These are phyloP conservation scores for Dissoconium aciculare DNA, from an alignment of 2,329 filamentous ascomycete species.

Conservation along the genomic window DNA sequence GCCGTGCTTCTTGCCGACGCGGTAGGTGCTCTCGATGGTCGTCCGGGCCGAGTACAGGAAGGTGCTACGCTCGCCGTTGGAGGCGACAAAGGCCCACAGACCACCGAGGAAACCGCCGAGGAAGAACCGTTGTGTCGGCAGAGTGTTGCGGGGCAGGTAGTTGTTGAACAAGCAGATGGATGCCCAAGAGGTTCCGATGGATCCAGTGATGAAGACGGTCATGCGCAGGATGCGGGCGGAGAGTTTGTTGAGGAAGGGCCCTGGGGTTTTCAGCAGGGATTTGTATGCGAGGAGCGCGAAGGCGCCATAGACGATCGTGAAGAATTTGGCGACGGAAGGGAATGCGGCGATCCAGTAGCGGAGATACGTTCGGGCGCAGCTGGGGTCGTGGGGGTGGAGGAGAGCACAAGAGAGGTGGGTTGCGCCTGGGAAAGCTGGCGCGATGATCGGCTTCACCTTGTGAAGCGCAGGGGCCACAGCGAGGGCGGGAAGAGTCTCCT, in stretches of 20 bases:
- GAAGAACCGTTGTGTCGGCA: conserved; percentile 79
- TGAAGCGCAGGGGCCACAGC: conserved; percentile 49
- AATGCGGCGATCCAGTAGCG: conserved; percentile 78
- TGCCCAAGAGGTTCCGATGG: conserved; percentile 78
- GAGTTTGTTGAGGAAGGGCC: conserved; percentile 51
- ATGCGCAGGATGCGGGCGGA: conserved; percentile 56
- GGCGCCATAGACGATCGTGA: conserved; percentile 58
- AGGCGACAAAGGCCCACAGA: conserved; percentile 67
- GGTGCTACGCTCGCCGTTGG: conserved; percentile 46
- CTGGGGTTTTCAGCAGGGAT: conserved; percentile 52
- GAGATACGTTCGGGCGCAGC: conserved; percentile 72
- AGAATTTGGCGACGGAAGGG: conserved; percentile 61
- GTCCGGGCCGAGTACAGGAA: conserved; percentile 67
- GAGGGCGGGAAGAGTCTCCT: conserved; percentile 36
- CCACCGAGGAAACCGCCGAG: conserved; percentile 75
- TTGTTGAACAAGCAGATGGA: conserved; percentile 79
- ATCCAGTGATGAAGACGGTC: conserved; percentile 62
- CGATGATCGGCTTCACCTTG: conserved; percentile 60
- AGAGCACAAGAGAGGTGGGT: conserved; percentile 74
- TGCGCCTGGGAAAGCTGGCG: conserved; percentile 75
- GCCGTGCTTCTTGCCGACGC: conserved; percentile 77
- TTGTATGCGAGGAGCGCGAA: conserved; percentile 56
- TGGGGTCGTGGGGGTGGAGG: conserved; percentile 75
- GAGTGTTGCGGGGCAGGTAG: conserved; percentile 55
- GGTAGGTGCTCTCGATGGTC: conserved; percentile 77